Conservation (phyloP, 345 rosid species). For the Eucalyptus lansdowneana region DNA sequence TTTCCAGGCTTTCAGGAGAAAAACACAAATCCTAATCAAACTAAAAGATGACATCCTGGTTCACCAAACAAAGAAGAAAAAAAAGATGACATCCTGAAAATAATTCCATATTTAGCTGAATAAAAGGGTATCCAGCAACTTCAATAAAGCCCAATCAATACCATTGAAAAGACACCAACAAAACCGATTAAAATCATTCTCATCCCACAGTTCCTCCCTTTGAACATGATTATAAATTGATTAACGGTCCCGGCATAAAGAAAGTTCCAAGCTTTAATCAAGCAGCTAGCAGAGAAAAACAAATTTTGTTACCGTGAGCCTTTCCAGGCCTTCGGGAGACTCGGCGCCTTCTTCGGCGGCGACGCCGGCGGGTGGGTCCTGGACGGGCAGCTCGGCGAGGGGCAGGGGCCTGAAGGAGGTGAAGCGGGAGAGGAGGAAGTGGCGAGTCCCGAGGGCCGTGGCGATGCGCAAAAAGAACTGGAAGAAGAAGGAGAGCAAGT, state of each 20-base stretch:
- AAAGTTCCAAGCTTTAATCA: not conserved
- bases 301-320: slow-evolving; percentile 41
- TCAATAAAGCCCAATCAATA: not conserved
- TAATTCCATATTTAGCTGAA: not conserved
- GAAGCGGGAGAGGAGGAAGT: slow-evolving; percentile 48
- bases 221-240: not conserved
- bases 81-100: not conserved
- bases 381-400: slow-evolving; percentile 51
- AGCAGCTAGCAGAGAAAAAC: not conserved
- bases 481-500: slow-evolving; percentile 74
- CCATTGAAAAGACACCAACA: not conserved
- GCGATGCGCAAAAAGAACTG: slow-evolving; percentile 76
- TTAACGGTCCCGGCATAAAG: not conserved
- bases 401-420: slow-evolving; percentile 60
- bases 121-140: not conserved
- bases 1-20: slow-evolving; percentile 1
- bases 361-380: slow-evolving; percentile 28
- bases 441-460: slow-evolving; percentile 45
- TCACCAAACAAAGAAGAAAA: too few relatives aligned
- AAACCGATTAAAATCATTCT: not conserved
- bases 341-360: not conserved
- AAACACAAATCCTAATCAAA: not conserved
- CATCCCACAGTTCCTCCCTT: not conserved
- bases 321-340: slow-evolving; percentile 1
- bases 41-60: not conserved